A percentile compares a stretch with the other conserved stretches of the same genome.
These are phyloP conservation scores for Boletus sp. DNA, from an alignment of 768 basidiomycete genomes.

Conservation along the genomic window DNA sequence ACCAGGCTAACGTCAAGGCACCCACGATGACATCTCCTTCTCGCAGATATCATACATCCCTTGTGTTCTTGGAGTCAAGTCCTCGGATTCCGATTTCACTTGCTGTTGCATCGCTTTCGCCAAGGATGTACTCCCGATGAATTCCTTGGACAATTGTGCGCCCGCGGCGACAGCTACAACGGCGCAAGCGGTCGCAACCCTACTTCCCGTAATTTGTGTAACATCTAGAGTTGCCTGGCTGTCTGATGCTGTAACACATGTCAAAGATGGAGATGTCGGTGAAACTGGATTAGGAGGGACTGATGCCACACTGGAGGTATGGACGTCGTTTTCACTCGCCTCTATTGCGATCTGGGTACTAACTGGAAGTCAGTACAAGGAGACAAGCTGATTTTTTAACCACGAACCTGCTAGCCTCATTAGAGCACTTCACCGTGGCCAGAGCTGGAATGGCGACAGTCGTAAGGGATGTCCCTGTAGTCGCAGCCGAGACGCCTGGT, in stretches of 20 bases:
- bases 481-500: not conserved
- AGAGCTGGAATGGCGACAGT: not conserved
- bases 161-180: not conserved
- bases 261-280: not conserved
- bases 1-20: not conserved
- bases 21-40: conserved; percentile 5
- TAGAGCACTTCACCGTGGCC: not conserved
- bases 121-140: not conserved
- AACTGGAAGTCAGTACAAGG: not conserved
- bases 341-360: conserved; percentile 1
- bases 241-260: not conserved
- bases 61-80: not conserved
- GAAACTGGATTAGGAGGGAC: not conserved
- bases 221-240: not conserved
- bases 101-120: not conserved
- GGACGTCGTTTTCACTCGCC: not conserved
- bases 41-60: not conserved
- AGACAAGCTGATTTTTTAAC: not conserved
- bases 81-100: not conserved
- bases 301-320: not conserved
- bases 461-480: not conserved
- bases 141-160: not conserved
- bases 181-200: not conserved
- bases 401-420: conserved; percentile 4
- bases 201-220: not conserved